Evolutionary conservation across 1,284 basidiomycete species (phyloP), one percentile per base, ranked within the genome.

Genomic region (Apiotrichum akiyoshidainum): DNA sequence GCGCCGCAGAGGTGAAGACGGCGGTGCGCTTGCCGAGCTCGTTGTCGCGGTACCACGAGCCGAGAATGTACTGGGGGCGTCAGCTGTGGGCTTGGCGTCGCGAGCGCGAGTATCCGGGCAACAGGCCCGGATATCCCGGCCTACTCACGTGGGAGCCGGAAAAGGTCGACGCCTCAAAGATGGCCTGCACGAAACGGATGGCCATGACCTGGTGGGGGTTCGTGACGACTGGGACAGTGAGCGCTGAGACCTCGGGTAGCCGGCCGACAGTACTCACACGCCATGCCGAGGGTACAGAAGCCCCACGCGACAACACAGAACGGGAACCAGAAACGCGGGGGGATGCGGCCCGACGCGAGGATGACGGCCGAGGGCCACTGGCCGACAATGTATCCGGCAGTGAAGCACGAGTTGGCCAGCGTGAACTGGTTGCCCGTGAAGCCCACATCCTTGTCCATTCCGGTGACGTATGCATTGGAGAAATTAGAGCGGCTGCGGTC

Each of bases 11-110:
- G 0, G 72, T 68, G 56, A 76, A 72, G 34, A 74, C 68, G 6
- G 73, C 73, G 13, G 72, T 68, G 13, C 74, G 65, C 52, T 70
- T 70, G 47, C 73, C 74, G 37, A 76, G 66, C 56, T 76, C 73
- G 26, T 55, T 40, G 55, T 73, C 68, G 55, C 73, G 70, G 64
- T 74, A 76, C 73, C 74, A 74, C 1, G 68, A 70, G 11, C 74
- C 74, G 8, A 76, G 70, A 47, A 76, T 68, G 61, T 74, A 75
- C 65, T 69, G 52, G 4, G 21, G 12, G 5, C 37, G 46, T 39
- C 19, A 39, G 49, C 35, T 49, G 9, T 31, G 26, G 26, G 26
- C 26, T 31, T 26, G 12, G 11, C 10, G 2, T 31, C n/a, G 2
- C 16, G 33, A 21, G 46, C 2, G 4, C 11, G 31, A 47, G 46